Evolutionary conservation across 2,329 filamentous ascomycete genomes (phyloP), one percentile per base, ranked within the genome.

Genomic region (Penicillium brevicompactum): DNA sequence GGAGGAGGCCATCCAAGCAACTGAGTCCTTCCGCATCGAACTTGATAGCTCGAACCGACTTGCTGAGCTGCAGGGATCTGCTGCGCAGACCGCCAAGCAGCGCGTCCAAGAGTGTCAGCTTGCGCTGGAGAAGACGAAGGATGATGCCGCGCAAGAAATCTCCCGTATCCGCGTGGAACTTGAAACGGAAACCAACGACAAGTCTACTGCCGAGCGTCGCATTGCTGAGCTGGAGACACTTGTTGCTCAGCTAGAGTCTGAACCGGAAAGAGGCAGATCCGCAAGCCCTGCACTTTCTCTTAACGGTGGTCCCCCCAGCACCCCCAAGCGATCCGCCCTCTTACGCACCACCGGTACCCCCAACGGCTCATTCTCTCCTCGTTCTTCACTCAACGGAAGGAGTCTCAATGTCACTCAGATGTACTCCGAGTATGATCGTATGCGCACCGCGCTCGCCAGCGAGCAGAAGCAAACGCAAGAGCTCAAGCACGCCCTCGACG

Each of bases 21-120:
- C 96, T 58, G 89, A 97, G 70, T 88, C 88, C 57, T 95, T 94
- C 79, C 87, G 88, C 64, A 87, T 92, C 53, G 92, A 97, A 70
- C 81, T 96, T 7, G 91, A 95, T 61, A 88, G 88, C 59, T 86
- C 89, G 24, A 87, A 85, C 55, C 86, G 94, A 43, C 82, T 99
- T 18, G 90, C 92, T 2, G 88, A 96, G 59, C 83, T 87, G 21
- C 84, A 86, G 63, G 79, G 82, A 47, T 81, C 84, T 56, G 81
- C 80, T 52, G 83, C 84, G 1, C 78, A 83, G 51, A 85, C 83
- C 2, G 82, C 84, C 51, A 84, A 84, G 70, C 76, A 80, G 53
- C 82, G 84, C 24, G 75, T 85, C 21, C 81, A 85, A 60, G 84
- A 87, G 57, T 76, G 86, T 11, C 80, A 84, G 58, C 70, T 74